Evolutionary conservation across 1,284 basidiomycete species (phyloP).

Genomic region (Ustilago bromivora): DNA sequence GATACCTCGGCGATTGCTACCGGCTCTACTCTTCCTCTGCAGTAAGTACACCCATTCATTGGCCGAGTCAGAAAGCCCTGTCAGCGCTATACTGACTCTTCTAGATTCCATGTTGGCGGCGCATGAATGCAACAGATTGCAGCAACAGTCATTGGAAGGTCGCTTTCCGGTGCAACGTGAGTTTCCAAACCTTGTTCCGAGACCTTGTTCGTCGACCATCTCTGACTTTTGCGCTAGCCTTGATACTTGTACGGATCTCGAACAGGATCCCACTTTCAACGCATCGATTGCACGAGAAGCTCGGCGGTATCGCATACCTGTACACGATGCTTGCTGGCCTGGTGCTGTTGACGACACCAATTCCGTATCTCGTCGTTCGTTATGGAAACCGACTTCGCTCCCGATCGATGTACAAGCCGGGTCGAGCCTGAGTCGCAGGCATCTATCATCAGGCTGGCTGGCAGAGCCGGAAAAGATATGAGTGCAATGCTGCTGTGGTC

Average conservation of each 20-base stretch:
- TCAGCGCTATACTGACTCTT: not conserved
- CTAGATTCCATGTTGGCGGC: not conserved
- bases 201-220: not conserved
- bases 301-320: constrained; percentile 35
- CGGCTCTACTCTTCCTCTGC: constrained; percentile 46
- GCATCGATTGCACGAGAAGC: constrained; percentile 36
- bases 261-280: constrained; percentile 36
- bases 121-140: constrained; percentile 23
- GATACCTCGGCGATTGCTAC: constrained; percentile 50
- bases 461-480: too few relatives aligned
- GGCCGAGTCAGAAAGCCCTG: not conserved
- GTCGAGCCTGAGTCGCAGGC: constrained; percentile 8
- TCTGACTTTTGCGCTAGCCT: not conserved
- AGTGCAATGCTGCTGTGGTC: not conserved
- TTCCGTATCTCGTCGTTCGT: constrained; percentile 22
- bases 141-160: constrained; percentile 40
- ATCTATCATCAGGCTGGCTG: not conserved
- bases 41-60: constrained; percentile 8
- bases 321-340: constrained; percentile 43
- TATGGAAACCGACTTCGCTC: constrained; percentile 27
- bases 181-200: not conserved
- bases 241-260: not conserved
- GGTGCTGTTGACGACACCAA: constrained; percentile 27
- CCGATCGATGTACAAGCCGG: constrained; percentile 36
- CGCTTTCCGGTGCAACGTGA: constrained; percentile 45